Percentiles rank a stretch among this genome's conserved stretches.
Conservation (phyloP, 352 stramenopile genomes). For the Aphanomyces euteiches region DNA sequence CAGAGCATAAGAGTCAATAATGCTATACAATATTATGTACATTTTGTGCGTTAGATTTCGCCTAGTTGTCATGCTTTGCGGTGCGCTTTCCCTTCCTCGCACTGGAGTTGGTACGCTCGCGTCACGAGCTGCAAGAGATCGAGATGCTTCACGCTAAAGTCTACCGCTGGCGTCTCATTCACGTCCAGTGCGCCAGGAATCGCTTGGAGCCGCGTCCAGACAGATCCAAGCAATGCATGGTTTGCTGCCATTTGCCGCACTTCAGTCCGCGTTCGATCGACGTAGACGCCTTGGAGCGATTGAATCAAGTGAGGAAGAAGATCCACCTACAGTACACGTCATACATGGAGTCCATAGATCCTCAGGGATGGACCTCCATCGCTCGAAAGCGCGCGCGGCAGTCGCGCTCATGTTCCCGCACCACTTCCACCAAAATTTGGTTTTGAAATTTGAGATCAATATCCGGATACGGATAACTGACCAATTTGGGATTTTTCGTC, state of each 20-base stretch:
- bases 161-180: background rate
- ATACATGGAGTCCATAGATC: background rate
- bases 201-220: background rate
- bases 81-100: background rate
- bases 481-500: too few relatives aligned
- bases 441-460: conserved; percentile 9
- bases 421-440: background rate
- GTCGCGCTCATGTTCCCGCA: background rate
- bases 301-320: conserved; percentile 15
- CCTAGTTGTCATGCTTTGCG: background rate
- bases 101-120: conserved; percentile 3
- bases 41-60: background rate
- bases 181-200: conserved; percentile 17
- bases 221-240: conserved; percentile 3
- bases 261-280: background rate
- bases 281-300: conserved; percentile 20
- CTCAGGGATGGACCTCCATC: conserved; percentile 4
- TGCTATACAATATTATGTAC: background rate
- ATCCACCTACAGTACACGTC: conserved; percentile 10
- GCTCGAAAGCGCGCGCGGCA: background rate
- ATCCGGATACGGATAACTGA: conserved; percentile 20
- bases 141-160: background rate
- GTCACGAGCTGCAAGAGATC: conserved; percentile 4
- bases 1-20: too few relatives aligned
- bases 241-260: conserved; percentile 10